These are phyloP conservation scores for Chalciporus pseudorubinellus DNA, from an alignment of 768 basidiomycete species.

Conservation along the genomic window DNA sequence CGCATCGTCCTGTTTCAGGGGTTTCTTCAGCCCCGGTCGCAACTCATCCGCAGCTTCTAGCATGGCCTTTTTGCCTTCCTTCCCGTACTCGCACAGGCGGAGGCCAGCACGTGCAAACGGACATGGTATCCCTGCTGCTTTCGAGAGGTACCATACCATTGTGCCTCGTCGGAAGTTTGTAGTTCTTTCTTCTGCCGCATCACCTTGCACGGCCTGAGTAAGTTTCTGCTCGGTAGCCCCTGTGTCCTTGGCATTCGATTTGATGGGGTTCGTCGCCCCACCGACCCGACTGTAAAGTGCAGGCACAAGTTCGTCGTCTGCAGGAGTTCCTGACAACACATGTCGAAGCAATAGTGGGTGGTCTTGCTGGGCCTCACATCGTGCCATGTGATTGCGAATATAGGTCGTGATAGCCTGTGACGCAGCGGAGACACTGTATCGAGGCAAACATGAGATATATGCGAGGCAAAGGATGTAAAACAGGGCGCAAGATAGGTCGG, in stretches of 20 bases:
- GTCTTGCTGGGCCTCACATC: constrained; percentile 69
- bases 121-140: constrained; percentile 71
- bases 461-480: constrained; percentile 6
- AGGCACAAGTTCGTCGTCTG: constrained; percentile 72
- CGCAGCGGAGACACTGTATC: constrained; percentile 65
- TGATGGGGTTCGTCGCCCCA: constrained; percentile 52
- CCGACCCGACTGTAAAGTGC: constrained; percentile 69
- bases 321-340: constrained; percentile 63
- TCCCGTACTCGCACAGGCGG: constrained; percentile 63
- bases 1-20: constrained; percentile 29
- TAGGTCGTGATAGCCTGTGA: constrained; percentile 84
- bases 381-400: constrained; percentile 67
- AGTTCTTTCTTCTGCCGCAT: constrained; percentile 35
- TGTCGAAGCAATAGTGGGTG: constrained; percentile 73
- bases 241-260: constrained; percentile 14
- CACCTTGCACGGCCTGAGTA: background rate
- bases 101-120: constrained; percentile 76
- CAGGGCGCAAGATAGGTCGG: constrained; percentile 2
- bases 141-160: constrained; percentile 77
- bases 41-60: constrained; percentile 26
- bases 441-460: constrained; percentile 12
- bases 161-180: constrained; percentile 80
- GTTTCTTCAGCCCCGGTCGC: constrained; percentile 46
- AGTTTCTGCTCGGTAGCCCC: constrained; percentile 26
- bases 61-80: constrained; percentile 40